A percentile compares a stretch with the other conserved stretches of the same genome.
phyloP scores from a whole-genome alignment of 2,329 filamentous ascomycete species.

The Aspergillus sp. region DNA sequence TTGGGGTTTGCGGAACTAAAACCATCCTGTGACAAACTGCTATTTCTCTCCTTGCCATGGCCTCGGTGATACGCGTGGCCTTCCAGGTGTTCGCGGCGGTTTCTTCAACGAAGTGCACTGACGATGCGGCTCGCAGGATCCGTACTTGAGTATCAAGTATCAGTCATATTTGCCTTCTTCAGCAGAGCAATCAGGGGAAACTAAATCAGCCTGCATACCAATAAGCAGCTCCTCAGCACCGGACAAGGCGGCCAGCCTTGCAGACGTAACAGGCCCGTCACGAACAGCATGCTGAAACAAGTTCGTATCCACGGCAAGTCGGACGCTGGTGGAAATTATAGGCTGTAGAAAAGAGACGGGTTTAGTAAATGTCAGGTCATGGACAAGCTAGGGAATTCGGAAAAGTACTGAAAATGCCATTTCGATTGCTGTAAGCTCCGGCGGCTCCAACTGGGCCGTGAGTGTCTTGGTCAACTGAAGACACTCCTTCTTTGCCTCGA shows the following conservation, averaged over 20 bases:
- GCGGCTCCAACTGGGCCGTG: conserved; percentile 1
- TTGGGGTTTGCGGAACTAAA: not conserved
- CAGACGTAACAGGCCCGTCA: not conserved
- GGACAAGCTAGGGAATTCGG: too few species aligned
- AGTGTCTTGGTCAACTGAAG: conserved; percentile 4
- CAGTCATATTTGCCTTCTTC: not conserved
- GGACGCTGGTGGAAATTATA: conserved; percentile 3
- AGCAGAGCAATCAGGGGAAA: too few species aligned
- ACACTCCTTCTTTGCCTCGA: not conserved
- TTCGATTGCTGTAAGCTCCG: conserved; percentile 1
- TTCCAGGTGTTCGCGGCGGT: not conserved
- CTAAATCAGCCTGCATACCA: not conserved
- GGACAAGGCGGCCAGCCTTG: not conserved
- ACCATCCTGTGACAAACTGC: conserved; percentile 5
- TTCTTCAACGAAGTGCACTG: conserved; percentile 3
- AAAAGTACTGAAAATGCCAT: conserved; percentile 4
- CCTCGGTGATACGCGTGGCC: conserved; percentile 1
- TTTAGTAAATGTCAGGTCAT: not conserved
- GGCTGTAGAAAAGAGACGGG: not conserved
- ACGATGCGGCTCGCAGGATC: not conserved
- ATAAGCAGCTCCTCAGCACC: not conserved
- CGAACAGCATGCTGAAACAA: not conserved
- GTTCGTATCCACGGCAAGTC: not conserved
- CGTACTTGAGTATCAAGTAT: not conserved
- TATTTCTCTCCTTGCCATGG: conserved; percentile 5